Evolutionary conservation across 2,329 filamentous ascomycete species (phyloP).

Genomic region (Colletotrichum noveboracense): DNA sequence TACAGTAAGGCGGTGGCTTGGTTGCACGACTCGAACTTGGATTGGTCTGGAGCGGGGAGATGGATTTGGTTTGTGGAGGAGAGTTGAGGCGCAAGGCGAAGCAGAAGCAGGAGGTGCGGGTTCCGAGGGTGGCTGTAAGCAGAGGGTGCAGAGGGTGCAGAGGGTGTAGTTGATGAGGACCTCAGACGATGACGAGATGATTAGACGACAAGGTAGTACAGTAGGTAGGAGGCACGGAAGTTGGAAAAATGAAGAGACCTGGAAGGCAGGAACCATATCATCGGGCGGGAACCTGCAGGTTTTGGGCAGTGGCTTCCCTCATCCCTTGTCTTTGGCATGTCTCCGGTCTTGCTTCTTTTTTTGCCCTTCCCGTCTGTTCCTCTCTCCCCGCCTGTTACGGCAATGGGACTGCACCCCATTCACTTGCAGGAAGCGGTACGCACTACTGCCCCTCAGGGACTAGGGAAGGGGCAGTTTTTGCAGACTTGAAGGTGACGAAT

Average conservation of each 20-base stretch:
- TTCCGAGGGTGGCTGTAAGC: background rate
- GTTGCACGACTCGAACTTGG: background rate
- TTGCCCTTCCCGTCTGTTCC: background rate
- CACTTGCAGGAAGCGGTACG: background rate
- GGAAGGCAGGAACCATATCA: background rate
- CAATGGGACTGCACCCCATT: background rate
- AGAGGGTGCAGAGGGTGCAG: background rate
- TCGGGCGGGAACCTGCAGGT: slow-evolving; percentile 17
- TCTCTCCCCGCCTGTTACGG: background rate
- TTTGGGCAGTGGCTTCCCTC: slow-evolving; percentile 12
- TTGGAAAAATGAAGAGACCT: background rate
- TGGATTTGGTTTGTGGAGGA: background rate
- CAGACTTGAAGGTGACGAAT: slow-evolving; percentile 16
- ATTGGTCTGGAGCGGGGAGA: background rate
- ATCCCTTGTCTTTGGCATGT: background rate
- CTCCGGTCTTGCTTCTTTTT: background rate
- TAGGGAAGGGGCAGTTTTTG: background rate
- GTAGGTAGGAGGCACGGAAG: background rate
- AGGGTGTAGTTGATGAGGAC: background rate
- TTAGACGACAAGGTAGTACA: background rate
- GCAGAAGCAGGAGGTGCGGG: background rate
- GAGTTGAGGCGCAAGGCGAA: slow-evolving; percentile 1
- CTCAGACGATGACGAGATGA: background rate
- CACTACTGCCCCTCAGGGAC: background rate
- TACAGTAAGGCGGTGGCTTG: slow-evolving; percentile 18